Percentiles rank a stretch among this genome's conserved stretches.
These are phyloP conservation scores for Chaetomium tenue DNA, from an alignment of 495 filamentous ascomycete species.

Conservation along the genomic window DNA sequence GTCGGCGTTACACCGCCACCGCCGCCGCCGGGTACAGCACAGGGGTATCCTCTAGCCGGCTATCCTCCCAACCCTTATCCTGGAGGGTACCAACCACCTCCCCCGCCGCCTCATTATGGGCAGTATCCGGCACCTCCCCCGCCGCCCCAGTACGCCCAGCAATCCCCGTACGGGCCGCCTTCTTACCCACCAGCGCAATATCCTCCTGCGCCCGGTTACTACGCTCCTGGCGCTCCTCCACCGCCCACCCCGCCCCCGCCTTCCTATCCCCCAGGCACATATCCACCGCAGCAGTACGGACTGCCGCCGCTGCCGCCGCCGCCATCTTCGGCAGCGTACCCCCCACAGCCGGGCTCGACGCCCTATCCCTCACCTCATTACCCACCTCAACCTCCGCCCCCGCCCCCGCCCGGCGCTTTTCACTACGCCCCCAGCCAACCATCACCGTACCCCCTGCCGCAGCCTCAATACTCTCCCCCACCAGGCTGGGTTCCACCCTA, in stretches of 20 bases:
- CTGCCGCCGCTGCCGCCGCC: constrained; percentile 31
- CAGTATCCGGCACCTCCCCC: constrained; percentile 24
- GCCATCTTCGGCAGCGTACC: constrained; percentile 22
- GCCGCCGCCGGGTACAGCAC: constrained; percentile 25
- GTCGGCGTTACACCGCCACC: constrained; percentile 22
- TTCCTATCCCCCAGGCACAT: constrained; percentile 24
- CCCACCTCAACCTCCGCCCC: constrained; percentile 16
- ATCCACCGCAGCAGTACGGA: constrained; percentile 30
- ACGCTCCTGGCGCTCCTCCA: constrained; percentile 27
- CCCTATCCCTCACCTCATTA: constrained; percentile 22
- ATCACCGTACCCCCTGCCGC: constrained; percentile 23
- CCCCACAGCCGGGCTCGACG: too few relatives aligned
- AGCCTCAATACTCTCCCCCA: constrained; percentile 22
- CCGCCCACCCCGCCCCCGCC: constrained; percentile 22
- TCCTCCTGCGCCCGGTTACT: constrained; percentile 31
- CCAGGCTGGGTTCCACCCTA: constrained; percentile 26
- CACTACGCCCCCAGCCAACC: constrained; percentile 29
- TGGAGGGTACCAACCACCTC: constrained; percentile 18
- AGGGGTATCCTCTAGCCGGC: constrained; percentile 23
- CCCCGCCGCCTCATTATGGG: constrained; percentile 26
- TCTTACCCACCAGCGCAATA: constrained; percentile 30
- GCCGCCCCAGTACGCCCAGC: constrained; percentile 23
- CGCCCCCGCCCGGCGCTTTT: constrained; percentile 33
- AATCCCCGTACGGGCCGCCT: constrained; percentile 28
- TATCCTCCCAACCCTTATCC: constrained; percentile 30